Base-by-base conservation (phyloP, 2,329 filamentous ascomycete genomes). In the Penicillium sp. region DNA sequence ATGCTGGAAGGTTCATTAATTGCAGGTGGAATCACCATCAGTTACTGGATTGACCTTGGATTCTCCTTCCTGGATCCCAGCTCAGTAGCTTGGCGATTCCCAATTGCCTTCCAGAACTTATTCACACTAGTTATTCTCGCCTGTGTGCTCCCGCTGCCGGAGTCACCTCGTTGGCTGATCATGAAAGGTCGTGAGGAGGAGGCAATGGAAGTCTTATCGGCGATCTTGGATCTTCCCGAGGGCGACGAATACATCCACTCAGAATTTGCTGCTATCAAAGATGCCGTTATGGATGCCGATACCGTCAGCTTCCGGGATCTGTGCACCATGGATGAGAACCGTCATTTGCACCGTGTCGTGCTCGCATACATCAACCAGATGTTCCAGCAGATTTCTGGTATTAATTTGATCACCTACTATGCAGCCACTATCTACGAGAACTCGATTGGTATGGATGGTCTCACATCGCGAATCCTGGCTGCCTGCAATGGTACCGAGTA, bases 301-400 rank as follows among this genome's bases (percentile, higher is more conserved):
- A 76, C 80, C 66, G 81, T 81, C 26, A 77, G 74, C 26, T 85
- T 85, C 72, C 68, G 70, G 7, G 83, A 85, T 59, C 75, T 85
- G 16, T 84, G 85, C 71, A 85, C 81, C 59, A 83, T 83, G 78
- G 78, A 75, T 58, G 80, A 83, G 60, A 77, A 85, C 66, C 78
- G 82, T 43, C 80, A 85, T 69, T 76, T 85, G 59, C 83, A 85
- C 71, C 81, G 83, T 54, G 81, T 80, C 9, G 67, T 81, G 13
- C 75, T 85, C 26, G 83, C 80, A 59, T 84, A 84, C 62, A 78
- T 83, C 71, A 84, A 84, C 69, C 82, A 84, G 66, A 78, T 83
- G 75, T 85, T 83, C 72, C 80, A 78, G 54, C 75, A 83, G 57
- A 77, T 79, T n/a, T 72, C 70, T 0, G 76, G 76, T 55, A 78